Evolutionary conservation across 2,329 filamentous ascomycete species (phyloP).

Genomic region (Pseudogymnoascus sp.): DNA sequence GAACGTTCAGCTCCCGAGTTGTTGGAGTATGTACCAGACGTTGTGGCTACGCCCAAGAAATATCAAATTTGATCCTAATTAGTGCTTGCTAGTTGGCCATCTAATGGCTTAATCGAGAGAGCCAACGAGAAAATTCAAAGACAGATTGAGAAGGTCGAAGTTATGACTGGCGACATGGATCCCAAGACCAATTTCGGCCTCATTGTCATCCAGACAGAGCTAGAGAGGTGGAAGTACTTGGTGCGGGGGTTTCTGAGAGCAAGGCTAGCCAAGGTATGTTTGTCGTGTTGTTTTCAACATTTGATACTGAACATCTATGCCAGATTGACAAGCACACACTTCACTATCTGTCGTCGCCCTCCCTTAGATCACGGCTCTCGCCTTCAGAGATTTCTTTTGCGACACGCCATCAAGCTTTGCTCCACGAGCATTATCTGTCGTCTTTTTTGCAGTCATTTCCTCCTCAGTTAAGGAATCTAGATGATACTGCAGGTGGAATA

Average conservation of each 20-base stretch:
- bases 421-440: conserved; percentile 74
- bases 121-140: conserved; percentile 62
- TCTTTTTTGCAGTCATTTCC: conserved; percentile 84
- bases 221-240: conserved; percentile 88
- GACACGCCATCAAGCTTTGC: conserved; percentile 71
- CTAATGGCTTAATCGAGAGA: conserved; percentile 69
- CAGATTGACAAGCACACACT: conserved; percentile 70
- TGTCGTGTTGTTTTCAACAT: neutral
- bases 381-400: conserved; percentile 73
- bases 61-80: conserved; percentile 10
- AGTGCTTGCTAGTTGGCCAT: conserved; percentile 45
- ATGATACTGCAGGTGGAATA: conserved; percentile 81
- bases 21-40: conserved; percentile 51
- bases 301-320: neutral
- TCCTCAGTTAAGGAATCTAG: conserved; percentile 66
- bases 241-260: conserved; percentile 74
- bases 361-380: conserved; percentile 57
- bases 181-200: conserved; percentile 86
- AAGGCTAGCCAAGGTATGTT: conserved; percentile 70
- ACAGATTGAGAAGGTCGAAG: conserved; percentile 64
- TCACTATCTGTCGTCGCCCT: conserved; percentile 56
- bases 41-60: neutral
- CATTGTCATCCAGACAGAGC: conserved; percentile 91
- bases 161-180: conserved; percentile 76
- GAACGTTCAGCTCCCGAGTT: conserved; percentile 85